phyloP scores from a whole-genome alignment of 2,329 filamentous ascomycete species.

The Lecanoromycetidae sp. region DNA sequence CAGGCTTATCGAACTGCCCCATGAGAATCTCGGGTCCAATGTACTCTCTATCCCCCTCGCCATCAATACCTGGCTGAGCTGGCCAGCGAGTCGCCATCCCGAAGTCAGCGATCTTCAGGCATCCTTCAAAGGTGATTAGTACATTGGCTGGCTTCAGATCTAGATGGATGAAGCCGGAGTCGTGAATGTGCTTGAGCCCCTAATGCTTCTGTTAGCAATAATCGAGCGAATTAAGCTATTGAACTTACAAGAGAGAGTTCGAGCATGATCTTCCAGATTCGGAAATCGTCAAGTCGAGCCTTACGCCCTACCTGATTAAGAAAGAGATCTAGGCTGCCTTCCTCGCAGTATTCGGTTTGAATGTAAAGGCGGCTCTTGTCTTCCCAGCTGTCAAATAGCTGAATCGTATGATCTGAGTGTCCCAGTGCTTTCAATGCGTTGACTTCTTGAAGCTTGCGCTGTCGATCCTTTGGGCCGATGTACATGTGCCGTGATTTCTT shows the following conservation, averaged over 20 bases:
- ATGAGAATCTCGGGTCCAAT: constrained; percentile 86
- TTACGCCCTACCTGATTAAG: constrained; percentile 69
- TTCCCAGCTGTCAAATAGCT: constrained; percentile 81
- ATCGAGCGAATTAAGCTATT: constrained; percentile 1
- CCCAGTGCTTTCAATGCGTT: constrained; percentile 63
- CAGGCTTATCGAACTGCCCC: constrained; percentile 77
- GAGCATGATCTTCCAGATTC: constrained; percentile 94
- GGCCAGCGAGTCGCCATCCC: constrained; percentile 65
- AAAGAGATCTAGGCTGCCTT: constrained; percentile 80
- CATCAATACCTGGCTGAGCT: constrained; percentile 62
- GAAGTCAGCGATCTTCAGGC: constrained; percentile 56
- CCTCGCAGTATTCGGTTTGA: constrained; percentile 92
- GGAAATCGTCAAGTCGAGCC: constrained; percentile 85
- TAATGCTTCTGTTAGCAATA: constrained; percentile 32
- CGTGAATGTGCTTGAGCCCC: constrained; percentile 84
- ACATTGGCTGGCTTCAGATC: constrained; percentile 56
- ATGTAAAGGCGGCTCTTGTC: constrained; percentile 78
- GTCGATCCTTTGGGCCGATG: constrained; percentile 65
- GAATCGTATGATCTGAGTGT: constrained; percentile 72
- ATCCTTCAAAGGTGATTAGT: constrained; percentile 53
- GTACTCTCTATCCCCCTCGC: constrained; percentile 92
- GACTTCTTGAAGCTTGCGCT: constrained; percentile 74
- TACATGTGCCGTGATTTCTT: constrained; percentile 84
- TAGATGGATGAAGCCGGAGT: constrained; percentile 64
- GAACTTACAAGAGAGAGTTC: constrained; percentile 66